Conservation (phyloP, 495 filamentous ascomycete species). For the Aspergillus affinis region DNA sequence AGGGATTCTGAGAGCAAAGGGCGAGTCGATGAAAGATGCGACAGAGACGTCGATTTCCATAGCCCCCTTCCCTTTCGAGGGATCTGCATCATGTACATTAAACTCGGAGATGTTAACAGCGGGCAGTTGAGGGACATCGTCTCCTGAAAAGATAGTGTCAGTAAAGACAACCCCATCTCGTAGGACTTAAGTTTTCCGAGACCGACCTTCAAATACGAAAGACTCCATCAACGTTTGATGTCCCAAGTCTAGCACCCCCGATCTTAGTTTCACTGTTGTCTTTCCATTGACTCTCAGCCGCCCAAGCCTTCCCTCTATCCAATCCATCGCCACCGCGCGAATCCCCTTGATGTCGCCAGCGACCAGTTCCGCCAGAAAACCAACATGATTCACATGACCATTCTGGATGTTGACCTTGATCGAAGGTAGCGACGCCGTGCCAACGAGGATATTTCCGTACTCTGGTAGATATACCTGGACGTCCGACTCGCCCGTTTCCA, state of each 20-base stretch:
- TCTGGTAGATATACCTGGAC: slow-evolving; percentile 82
- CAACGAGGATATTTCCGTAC: slow-evolving; percentile 74
- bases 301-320: slow-evolving; percentile 73
- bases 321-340: slow-evolving; percentile 80
- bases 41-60: slow-evolving; percentile 78
- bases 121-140: slow-evolving; percentile 73
- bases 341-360: slow-evolving; percentile 78
- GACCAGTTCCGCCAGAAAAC: slow-evolving; percentile 72
- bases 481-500: slow-evolving; percentile 66
- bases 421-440: slow-evolving; percentile 70
- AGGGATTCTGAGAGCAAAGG: slow-evolving; percentile 70
- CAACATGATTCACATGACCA: slow-evolving; percentile 70
- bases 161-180: too few relatives aligned
- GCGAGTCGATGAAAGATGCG: slow-evolving; percentile 67
- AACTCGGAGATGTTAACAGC: slow-evolving; percentile 73
- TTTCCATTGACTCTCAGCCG: slow-evolving; percentile 67
- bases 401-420: slow-evolving; percentile 73
- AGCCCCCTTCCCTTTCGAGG: slow-evolving; percentile 49
- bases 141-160: slow-evolving; percentile 33
- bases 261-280: slow-evolving; percentile 67
- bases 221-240: slow-evolving; percentile 68
- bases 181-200: too few relatives aligned
- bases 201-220: slow-evolving; percentile 77
- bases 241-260: slow-evolving; percentile 75
- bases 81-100: slow-evolving; percentile 68